phyloP scores from a whole-genome alignment of 192 early-diverging fungal genomes.

The Fimicolochytrium jonesii region DNA sequence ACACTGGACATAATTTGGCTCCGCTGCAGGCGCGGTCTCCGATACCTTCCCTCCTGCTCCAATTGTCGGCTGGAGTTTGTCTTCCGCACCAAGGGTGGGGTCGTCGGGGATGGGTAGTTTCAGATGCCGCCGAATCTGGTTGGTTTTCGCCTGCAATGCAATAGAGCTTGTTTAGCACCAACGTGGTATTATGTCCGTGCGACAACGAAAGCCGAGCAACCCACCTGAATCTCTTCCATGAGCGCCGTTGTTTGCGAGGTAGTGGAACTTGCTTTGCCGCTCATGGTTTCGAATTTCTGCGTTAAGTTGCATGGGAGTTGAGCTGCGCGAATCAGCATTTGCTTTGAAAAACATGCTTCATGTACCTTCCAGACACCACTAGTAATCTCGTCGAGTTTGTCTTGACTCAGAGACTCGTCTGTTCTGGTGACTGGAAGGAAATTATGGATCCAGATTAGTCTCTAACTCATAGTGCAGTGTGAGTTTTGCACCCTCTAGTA shows the following conservation, averaged over 20 bases:
- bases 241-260: constrained; percentile 1
- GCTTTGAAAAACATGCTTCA: neutral
- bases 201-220: too few species aligned
- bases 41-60: too few species aligned
- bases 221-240: constrained; percentile 20
- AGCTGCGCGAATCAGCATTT: neutral
- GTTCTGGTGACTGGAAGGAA: constrained; percentile 16
- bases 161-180: too few species aligned
- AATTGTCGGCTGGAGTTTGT: too few species aligned
- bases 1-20: too few species aligned
- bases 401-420: constrained; percentile 13
- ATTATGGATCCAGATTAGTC: too few species aligned
- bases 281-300: constrained; percentile 12
- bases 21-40: too few species aligned
- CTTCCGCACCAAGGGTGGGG: too few species aligned
- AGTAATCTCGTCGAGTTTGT: constrained; percentile 6
- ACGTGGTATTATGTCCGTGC: too few species aligned
- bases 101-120: too few species aligned
- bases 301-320: neutral
- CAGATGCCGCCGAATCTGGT: constrained; percentile 12
- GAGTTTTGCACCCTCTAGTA: too few species aligned
- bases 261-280: neutral
- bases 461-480: too few species aligned
- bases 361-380: constrained; percentile 20
- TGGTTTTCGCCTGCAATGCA: constrained; percentile 14